Evolutionary conservation across 2,329 filamentous ascomycete species (phyloP), one percentile per base, ranked within the genome.

Genomic region (Calonectria leucothoes): DNA sequence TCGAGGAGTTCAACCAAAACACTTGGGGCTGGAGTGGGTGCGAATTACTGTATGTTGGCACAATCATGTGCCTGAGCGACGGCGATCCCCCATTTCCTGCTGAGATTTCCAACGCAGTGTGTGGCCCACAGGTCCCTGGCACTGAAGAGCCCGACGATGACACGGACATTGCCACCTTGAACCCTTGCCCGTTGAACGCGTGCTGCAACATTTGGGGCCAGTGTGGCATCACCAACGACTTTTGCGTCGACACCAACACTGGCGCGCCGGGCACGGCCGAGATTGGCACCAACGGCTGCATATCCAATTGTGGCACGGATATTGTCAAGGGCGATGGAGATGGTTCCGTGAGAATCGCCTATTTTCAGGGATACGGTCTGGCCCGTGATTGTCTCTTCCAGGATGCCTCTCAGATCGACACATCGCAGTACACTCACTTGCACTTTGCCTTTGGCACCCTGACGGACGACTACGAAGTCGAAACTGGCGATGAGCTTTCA

Each of bases 61-160:
- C 70, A 6, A 69, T 71, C 10, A 82, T 84, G 2, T 84, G 83
- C 42, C 70, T 85, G 7, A 82, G 81, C 75, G 74, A 69, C 0
- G 82, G 83, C 1, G 63, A 67, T 0, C 79, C 83, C 1, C 82
- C 83, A 61, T 64, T 75, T 66, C 35, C 64, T 4, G 67, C 78
- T 6, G 48, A 75, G 2, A 39, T 81, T 10, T 29, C 73, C 14
- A 78, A 80, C 48, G 81, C 82, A 6, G 69, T 78, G 4, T 85
- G 89, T 76, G 88, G 89, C 0, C 89, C 88, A 1, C 82, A 85
- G 55, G 82, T 84, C 0, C 82, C 83, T 6, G 85, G 86, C 0
- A 87, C 86, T 0, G 63, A 75, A 12, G 59, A 76, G 14, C 84
- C 86, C 0, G 29, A 76, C 0, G 73, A 81, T 8, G 82, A 80